Base-by-base conservation (phyloP, 768 basidiomycete species). In the Pleurotus salmoneostramineus region DNA sequence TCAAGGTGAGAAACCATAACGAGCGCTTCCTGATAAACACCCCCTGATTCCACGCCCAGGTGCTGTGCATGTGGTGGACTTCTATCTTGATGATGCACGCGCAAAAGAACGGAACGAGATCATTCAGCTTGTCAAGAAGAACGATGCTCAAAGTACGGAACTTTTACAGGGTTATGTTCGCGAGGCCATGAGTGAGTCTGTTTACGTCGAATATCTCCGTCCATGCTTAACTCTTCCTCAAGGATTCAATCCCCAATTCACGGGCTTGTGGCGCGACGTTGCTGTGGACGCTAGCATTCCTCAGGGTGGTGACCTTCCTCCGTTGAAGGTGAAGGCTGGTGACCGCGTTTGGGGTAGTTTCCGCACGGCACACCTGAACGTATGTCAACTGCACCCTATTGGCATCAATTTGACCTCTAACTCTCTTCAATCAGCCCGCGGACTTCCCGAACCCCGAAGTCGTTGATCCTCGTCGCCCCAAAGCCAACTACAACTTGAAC, bases 11-110 rank as follows among this genome's bases (percentile, higher is more conserved):
- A 2, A 27, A 6, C 17, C 55, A 5, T 15, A 4, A 32, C 10
- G 27, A 8, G n/a, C 21, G 40, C 27, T 55, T 57, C 37, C 33
- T n/a, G 14, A 34, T 58, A 32, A 44, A 57, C 7, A 14, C 32
- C 31, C 1, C 15, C 48, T 7, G 17, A 56, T 6, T 5, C n/a
- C 8, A 12, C 44, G 14, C 32, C 0, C 48, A 75, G 77, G 75
- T 7, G 74, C 74, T 12, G 72, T 77, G 3, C 71, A 80, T 44
- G 74, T 83, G n/a, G 65, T 85, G 46, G 77, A 83, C 61, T 83
- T 83, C 67, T 84, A 81, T 66, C 65, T 85, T 27, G 75, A 76
- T 40, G 76, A 76, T 45, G 66, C 63, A 17, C 73, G 71, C 12
- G 70, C 69, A 7, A 67, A 65, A 50, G 78, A 83, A 60, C 67